Base-by-base conservation (phyloP, 345 rosid species). In the Turnera subulata region DNA sequence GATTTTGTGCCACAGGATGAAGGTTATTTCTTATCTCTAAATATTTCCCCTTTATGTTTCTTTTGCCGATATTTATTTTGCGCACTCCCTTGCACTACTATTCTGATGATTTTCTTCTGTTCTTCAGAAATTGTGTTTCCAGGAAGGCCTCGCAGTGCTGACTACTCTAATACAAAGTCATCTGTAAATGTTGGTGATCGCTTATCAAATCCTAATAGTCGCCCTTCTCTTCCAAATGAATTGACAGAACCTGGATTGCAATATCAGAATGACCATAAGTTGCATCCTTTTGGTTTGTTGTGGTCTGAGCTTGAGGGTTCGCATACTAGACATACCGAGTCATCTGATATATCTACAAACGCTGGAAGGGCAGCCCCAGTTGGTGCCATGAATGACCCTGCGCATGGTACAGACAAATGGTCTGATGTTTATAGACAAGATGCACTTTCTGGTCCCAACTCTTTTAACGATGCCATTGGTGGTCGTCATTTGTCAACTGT, bases 281-380 rank as follows among this genome's bases (percentile, higher is more conserved):
- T 77, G 69, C 84, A 84, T 43, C 86, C 78, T 22, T 77, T 84
- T 67, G 86, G 86, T 49, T 59, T 84, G 61, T 71, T 81, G 16
- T 76, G 82, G 86, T 79, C 90, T 11, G 86, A 84, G 74, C 79
- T 81, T 59, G 90, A 79, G 71, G 73, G 63, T 61, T 56, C 75
- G 47, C 69, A 69, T 46, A 22, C 71, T 56, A 77, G 77, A 56
- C 72, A 66, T 45, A 64, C 52, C n/a, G 68, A 70, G 18, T 47
- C 69, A 54, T 66, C 76, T 50, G 67, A 69, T 61, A 45, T 73
- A 51, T 70, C 77, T 69, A 62, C 73, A 14, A 49, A 57, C 45
- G 32, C 60, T 29, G 78, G 61, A 49, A 74, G 72, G 53, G 55
- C 62, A 26, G 57, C 73, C 16, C 49, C 75, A 13, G 79, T 68